These are phyloP conservation scores for Dothideomycetidae sp. DNA, from an alignment of 2,329 filamentous ascomycete genomes.

Conservation along the genomic window DNA sequence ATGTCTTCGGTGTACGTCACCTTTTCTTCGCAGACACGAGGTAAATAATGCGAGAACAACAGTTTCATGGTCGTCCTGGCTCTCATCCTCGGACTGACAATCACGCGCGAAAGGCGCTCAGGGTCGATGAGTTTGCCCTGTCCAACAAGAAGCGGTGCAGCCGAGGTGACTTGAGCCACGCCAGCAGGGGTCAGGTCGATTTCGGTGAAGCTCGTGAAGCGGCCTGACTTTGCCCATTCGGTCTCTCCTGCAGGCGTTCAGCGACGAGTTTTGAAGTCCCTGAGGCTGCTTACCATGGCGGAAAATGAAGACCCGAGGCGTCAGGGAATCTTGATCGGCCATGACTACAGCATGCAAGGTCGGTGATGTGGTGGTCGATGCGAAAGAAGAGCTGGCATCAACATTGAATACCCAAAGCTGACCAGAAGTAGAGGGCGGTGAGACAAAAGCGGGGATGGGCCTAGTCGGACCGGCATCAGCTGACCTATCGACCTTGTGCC, in stretches of 20 bases:
- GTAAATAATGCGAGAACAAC: conserved; percentile 26
- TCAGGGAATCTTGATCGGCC: background rate
- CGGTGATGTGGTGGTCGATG: too few species aligned
- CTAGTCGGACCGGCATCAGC: too few species aligned
- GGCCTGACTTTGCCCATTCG: conserved; percentile 34
- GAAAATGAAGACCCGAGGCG: background rate
- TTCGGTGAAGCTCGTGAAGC: conserved; percentile 34
- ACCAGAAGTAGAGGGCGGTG: too few species aligned
- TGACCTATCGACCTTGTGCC: too few species aligned
- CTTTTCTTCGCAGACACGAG: conserved; percentile 24
- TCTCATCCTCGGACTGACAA: conserved; percentile 36
- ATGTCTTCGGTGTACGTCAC: conserved; percentile 43
- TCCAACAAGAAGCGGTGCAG: conserved; percentile 35
- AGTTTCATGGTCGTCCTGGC: conserved; percentile 37
- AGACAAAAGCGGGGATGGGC: too few species aligned
- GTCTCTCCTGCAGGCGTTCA: conserved; percentile 27
- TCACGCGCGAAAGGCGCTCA: conserved; percentile 32
- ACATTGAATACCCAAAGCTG: too few species aligned
- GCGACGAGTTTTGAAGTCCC: background rate
- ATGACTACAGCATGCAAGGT: too few species aligned
- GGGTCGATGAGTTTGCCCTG: conserved; percentile 39
- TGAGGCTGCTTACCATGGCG: background rate
- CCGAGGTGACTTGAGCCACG: conserved; percentile 29
- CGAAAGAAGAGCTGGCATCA: too few species aligned
- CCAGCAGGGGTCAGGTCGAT: conserved; percentile 26